Percentiles rank a stretch among this genome's conserved stretches.
These are phyloP conservation scores for Elsinoe australis DNA, from an alignment of 2,329 filamentous ascomycete genomes.

Conservation along the genomic window DNA sequence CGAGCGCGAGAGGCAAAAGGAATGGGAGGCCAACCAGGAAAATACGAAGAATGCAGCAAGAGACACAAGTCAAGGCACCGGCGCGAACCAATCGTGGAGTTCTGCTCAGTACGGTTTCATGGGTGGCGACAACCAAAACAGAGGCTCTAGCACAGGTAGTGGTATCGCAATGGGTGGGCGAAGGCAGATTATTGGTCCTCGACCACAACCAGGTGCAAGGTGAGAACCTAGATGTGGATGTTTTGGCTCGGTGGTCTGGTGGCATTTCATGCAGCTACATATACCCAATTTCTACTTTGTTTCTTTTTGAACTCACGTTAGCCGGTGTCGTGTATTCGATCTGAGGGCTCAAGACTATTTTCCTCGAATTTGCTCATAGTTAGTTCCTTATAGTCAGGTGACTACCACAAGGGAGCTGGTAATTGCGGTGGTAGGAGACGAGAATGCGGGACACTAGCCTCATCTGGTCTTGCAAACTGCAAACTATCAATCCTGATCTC, in stretches of 20 bases:
- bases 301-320: neutral
- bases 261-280: neutral
- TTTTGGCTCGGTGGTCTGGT: neutral
- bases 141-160: slow-evolving; percentile 53
- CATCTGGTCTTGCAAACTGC: too few relatives aligned
- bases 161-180: slow-evolving; percentile 55
- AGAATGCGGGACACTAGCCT: too few relatives aligned
- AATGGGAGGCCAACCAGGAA: slow-evolving; percentile 72
- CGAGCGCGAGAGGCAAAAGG: slow-evolving; percentile 65
- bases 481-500: too few relatives aligned
- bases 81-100: slow-evolving; percentile 66
- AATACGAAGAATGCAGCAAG: slow-evolving; percentile 51
- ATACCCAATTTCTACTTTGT: slow-evolving; percentile 12
- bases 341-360: too few relatives aligned
- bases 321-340: too few relatives aligned
- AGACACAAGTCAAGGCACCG: slow-evolving; percentile 53
- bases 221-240: neutral
- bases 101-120: slow-evolving; percentile 70
- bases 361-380: too few relatives aligned
- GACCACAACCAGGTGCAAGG: slow-evolving; percentile 45
- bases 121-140: slow-evolving; percentile 67
- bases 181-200: slow-evolving; percentile 71
- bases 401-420: too few relatives aligned
- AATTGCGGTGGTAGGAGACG: too few relatives aligned
- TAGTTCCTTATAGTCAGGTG: too few relatives aligned